Conservation (phyloP, 257 asterid genomes). For the Salvia hispanica region DNA sequence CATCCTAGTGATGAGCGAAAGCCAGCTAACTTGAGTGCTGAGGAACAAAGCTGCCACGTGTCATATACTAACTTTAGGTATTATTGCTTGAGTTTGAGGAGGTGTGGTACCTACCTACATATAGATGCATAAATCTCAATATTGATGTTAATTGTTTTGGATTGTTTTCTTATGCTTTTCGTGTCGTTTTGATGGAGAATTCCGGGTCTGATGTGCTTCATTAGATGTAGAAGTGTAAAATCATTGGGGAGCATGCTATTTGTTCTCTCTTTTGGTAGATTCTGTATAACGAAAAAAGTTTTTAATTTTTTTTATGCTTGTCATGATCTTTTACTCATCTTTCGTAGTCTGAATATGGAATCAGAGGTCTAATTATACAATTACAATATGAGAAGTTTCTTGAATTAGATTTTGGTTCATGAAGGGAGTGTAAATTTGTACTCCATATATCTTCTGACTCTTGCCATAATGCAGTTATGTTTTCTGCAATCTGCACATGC, state of each 20-base stretch:
- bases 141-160: constrained; percentile 25
- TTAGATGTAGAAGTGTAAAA: constrained; percentile 15
- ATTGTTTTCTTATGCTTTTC: not conserved
- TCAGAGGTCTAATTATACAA: constrained; percentile 2
- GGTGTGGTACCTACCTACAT: constrained; percentile 21
- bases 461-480: not conserved
- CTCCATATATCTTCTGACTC: not conserved
- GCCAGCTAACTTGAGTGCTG: constrained; percentile 44
- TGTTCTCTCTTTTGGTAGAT: not conserved
- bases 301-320: not conserved
- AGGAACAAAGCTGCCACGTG: constrained; percentile 26
- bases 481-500: not conserved
- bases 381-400: not conserved
- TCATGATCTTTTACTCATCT: not conserved
- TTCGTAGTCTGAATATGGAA: not conserved
- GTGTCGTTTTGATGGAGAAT: constrained; percentile 4
- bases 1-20: constrained; percentile 35
- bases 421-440: not conserved
- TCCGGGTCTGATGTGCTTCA: not conserved
- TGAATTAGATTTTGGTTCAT: not conserved
- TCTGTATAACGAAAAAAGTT: not conserved
- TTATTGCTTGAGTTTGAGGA: constrained; percentile 11
- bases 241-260: not conserved
- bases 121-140: constrained; percentile 21
- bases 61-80: constrained; percentile 3